A percentile compares a stretch with the other conserved stretches of the same genome.
These are phyloP conservation scores for Dentipellis sp. DNA, from an alignment of 768 basidiomycete species.

Conservation along the genomic window DNA sequence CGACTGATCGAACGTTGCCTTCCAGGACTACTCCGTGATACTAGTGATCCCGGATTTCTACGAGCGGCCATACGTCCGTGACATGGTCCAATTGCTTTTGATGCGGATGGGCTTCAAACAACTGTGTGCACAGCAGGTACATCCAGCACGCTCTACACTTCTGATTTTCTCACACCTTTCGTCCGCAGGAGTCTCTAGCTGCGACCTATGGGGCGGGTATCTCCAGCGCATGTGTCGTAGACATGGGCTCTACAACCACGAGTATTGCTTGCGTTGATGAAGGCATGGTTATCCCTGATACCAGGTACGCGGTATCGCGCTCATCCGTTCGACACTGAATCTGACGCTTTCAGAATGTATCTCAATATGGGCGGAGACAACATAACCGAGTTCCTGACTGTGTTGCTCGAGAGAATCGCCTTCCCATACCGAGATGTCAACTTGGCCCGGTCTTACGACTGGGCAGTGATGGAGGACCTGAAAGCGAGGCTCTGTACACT, in stretches of 20 bases:
- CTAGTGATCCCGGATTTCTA: constrained; percentile 91
- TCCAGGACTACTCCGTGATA: constrained; percentile 80
- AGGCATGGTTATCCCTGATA: constrained; percentile 79
- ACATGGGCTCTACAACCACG: constrained; percentile 80
- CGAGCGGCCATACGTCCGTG: constrained; percentile 75
- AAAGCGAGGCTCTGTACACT: constrained; percentile 81
- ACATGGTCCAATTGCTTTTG: constrained; percentile 65
- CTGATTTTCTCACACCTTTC: not conserved
- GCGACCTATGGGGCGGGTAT: constrained; percentile 95
- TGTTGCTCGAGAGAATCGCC: constrained; percentile 66
- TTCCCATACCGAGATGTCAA: constrained; percentile 88
- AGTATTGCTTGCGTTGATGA: constrained; percentile 93
- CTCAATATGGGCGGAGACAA: constrained; percentile 92
- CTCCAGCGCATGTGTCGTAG: constrained; percentile 90
- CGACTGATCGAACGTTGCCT: not conserved
- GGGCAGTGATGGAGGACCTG: constrained; percentile 86
- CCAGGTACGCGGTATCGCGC: constrained; percentile 43
- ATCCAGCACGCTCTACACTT: not conserved
- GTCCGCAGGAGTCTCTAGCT: constrained; percentile 72
- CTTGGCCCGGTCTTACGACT: constrained; percentile 72
- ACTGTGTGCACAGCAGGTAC: constrained; percentile 83
- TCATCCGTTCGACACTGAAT: not conserved
- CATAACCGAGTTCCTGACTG: constrained; percentile 82
- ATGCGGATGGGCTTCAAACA: constrained; percentile 87
- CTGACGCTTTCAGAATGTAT: constrained; percentile 44